A percentile compares a stretch with the other conserved stretches of the same genome.
Evolutionary conservation across 2,329 filamentous ascomycete species (phyloP).

Genomic region (Basipetospora chlamydospora): DNA sequence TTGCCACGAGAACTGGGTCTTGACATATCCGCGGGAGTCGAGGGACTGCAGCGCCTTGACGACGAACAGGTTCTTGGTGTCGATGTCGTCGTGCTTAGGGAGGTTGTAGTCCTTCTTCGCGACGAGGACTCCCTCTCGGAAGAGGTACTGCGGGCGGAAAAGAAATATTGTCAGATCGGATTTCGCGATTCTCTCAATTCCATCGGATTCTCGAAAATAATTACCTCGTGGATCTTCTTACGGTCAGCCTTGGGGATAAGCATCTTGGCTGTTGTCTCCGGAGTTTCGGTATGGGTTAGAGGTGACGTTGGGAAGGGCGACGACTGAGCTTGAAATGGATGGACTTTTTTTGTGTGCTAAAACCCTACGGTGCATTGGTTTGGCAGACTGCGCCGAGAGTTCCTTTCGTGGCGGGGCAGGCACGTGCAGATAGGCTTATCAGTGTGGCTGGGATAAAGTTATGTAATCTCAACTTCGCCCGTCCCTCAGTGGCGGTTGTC

Average conservation of each 20-base stretch:
- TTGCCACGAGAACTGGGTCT: conserved; percentile 99
- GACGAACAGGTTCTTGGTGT: conserved; percentile 99
- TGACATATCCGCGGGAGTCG: conserved; percentile 94
- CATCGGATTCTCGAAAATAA: conserved; percentile 4
- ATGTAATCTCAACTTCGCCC: no score
- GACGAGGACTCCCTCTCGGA: conserved; percentile 85
- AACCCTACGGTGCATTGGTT: conserved; percentile 19
- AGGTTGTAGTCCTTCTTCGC: conserved; percentile 99
- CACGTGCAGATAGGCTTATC: conserved; percentile 1
- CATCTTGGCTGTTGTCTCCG: conserved; percentile 48
- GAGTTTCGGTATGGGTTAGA: conserved; percentile 9
- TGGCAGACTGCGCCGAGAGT: neutral
- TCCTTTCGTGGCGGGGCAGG: no score
- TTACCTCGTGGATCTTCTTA: conserved; percentile 95
- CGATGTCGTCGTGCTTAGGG: conserved; percentile 93
- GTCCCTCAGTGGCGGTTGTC: no score
- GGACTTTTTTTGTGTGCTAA: conserved; percentile 29
- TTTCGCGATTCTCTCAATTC: conserved; percentile 8
- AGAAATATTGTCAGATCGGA: conserved; percentile 7
- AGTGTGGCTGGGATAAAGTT: no score
- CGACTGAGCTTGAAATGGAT: conserved; percentile 25
- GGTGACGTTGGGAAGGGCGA: conserved; percentile 9
- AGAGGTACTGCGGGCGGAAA: conserved; percentile 62
- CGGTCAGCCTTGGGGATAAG: conserved; percentile 99
- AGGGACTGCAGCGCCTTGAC: conserved; percentile 99